Base-by-base conservation (phyloP, 106 monocot genomes). In the Apostasia shenzhenica region DNA sequence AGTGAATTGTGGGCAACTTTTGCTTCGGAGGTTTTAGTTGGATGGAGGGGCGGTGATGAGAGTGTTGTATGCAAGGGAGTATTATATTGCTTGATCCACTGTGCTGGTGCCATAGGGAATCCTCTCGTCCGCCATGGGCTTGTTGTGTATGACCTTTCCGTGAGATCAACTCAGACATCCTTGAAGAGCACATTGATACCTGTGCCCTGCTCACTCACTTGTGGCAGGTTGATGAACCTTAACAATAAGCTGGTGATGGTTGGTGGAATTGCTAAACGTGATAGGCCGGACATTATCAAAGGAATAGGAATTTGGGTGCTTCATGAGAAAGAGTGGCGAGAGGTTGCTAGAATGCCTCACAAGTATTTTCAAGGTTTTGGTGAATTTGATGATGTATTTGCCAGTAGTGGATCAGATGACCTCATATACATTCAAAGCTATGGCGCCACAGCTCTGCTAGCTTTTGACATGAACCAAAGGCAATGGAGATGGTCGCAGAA, bases 301-400 rank as follows among this genome's bases (percentile, higher is more conserved):
- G 93, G 89, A 8, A 94, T 94, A 5, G 82, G 86, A 8, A 86
- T 94, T 44, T 90, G 89, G 93, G 89, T 86, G 75, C 86, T 93
- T 68, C 60, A 82, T 37, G 61, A 76, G 42, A 79, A 48, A 9
- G 72, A 81, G 7, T 89, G 89, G 93, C 68, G 59, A 11, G 89
- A 86, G 55, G 61, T 93, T 56, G 78, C 89, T 46, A 78, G 83
- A 57, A 89, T 93, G 93, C 93, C 93, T 61, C 89, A 78, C 14
- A 79, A 72, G 69, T 86, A 77, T 43, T 93, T 89, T 50, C 86
- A 86, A 57, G 93, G 93, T 45, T 93, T 93, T 52, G 93, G 93
- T 0, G 93, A 93, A 76, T 76, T 93, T 53, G 93, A 93, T 64
- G 93, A 93, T 60, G 86, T 93, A 3, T 93, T 93, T 69, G 84